These are phyloP conservation scores for Lathyrus oleraceus DNA, from an alignment of 306 rosid genomes.

Conservation along the genomic window DNA sequence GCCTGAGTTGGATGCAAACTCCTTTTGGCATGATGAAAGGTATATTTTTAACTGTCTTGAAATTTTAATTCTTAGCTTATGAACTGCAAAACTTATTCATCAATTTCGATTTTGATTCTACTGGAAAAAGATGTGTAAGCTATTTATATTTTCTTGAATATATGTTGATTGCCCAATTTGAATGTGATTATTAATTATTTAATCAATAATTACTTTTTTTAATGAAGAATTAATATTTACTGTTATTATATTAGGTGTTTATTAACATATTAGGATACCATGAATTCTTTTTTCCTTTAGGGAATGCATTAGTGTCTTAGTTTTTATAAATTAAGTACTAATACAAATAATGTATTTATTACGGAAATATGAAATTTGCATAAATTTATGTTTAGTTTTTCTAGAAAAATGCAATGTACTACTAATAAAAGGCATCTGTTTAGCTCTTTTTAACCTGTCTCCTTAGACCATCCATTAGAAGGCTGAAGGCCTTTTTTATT, in stretches of 20 bases:
- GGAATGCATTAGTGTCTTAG: neutral
- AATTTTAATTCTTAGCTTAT: slow-evolving; percentile 19
- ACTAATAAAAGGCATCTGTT: neutral
- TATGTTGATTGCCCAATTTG: slow-evolving; percentile 12
- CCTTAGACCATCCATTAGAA: neutral
- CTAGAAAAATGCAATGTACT: neutral
- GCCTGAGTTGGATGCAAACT: slow-evolving; percentile 95
- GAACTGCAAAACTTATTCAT: slow-evolving; percentile 9
- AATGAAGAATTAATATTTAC: neutral
- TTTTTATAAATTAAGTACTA: neutral
- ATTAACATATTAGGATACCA: neutral
- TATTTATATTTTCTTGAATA: neutral
- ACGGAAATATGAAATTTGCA: neutral
- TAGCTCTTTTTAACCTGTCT: neutral
- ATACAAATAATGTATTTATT: neutral
- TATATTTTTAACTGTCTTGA: slow-evolving; percentile 35
- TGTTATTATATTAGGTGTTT: slow-evolving; percentile 3
- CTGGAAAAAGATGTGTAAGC: neutral
- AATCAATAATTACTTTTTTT: neutral
- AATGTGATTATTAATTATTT: neutral
- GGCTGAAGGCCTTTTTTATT: neutral
- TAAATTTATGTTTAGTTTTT: neutral
- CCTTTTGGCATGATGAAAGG: slow-evolving; percentile 97
- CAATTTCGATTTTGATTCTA: slow-evolving; percentile 12
- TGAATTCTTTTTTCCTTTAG: neutral